Percentiles rank a stretch among this genome's conserved stretches.
phyloP scores from a whole-genome alignment of 225 moss, liverwort and hornwort species.

The Ulota crispa region DNA sequence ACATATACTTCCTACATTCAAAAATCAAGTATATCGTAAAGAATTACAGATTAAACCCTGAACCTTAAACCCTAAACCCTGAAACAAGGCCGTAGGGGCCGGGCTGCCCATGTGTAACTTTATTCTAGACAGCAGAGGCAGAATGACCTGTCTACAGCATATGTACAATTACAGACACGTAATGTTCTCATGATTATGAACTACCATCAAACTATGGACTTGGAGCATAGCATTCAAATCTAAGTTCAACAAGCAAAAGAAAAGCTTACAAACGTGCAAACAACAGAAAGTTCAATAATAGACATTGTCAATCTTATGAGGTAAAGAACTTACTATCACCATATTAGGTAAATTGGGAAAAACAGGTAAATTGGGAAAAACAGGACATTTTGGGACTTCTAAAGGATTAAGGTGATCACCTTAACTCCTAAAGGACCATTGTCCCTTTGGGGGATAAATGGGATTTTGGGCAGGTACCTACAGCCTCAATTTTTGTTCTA shows the following conservation, averaged over 20 bases:
- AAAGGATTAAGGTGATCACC: too few species aligned
- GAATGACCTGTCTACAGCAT: neutral
- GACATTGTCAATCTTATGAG: neutral
- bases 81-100: neutral
- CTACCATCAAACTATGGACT: neutral
- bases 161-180: neutral
- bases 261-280: neutral
- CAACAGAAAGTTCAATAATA: neutral
- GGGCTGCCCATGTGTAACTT: neutral
- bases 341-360: too few species aligned
- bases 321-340: neutral
- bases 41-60: constrained; percentile 11
- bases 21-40: neutral
- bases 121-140: neutral
- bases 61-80: constrained; percentile 21
- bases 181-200: neutral
- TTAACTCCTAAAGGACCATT: too few species aligned
- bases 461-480: too few species aligned
- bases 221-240: neutral
- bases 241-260: neutral
- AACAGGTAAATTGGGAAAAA: too few species aligned
- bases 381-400: too few species aligned
- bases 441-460: too few species aligned
- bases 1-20: neutral
- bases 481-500: too few species aligned